These are phyloP conservation scores for Amanita phalloides DNA, from an alignment of 768 basidiomycete genomes.

Conservation along the genomic window DNA sequence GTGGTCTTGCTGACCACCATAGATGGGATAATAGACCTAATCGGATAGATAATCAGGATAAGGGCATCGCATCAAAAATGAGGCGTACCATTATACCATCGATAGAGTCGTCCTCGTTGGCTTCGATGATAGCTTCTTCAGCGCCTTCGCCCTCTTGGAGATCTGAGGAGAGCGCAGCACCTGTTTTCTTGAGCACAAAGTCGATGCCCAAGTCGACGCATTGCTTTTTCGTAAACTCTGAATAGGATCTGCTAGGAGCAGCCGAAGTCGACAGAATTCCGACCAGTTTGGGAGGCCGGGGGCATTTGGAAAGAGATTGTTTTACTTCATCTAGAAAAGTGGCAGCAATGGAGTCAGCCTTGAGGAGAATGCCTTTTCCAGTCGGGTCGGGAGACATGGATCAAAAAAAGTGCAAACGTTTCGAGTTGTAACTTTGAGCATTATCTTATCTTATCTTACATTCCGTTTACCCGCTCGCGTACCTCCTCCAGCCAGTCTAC, in stretches of 20 bases:
- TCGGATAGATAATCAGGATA: background rate
- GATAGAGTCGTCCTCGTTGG: conserved; percentile 77
- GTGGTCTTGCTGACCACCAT: conserved; percentile 87
- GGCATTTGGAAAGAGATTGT: conserved; percentile 22
- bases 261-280: conserved; percentile 86
- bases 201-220: conserved; percentile 83
- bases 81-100: conserved; percentile 88
- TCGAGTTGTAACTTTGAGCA: background rate
- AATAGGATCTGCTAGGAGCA: conserved; percentile 71
- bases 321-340: conserved; percentile 65
- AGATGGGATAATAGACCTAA: conserved; percentile 95
- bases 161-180: conserved; percentile 44
- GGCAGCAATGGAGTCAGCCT: conserved; percentile 66
- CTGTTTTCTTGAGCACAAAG: conserved; percentile 70
- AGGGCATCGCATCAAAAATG: conserved; percentile 2
- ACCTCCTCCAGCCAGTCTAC: conserved; percentile 8
- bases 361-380: conserved; percentile 69
- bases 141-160: conserved; percentile 78
- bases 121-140: conserved; percentile 92
- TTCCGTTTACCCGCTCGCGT: conserved; percentile 18
- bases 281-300: conserved; percentile 61
- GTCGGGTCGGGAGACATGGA: conserved; percentile 13
- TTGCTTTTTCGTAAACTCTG: conserved; percentile 86
- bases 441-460: conserved; percentile 10
- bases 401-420: background rate